A percentile compares a stretch with the other conserved stretches of the same genome.
These are phyloP conservation scores for Petunia secreta DNA, from an alignment of 257 asterid genomes.

Conservation along the genomic window DNA sequence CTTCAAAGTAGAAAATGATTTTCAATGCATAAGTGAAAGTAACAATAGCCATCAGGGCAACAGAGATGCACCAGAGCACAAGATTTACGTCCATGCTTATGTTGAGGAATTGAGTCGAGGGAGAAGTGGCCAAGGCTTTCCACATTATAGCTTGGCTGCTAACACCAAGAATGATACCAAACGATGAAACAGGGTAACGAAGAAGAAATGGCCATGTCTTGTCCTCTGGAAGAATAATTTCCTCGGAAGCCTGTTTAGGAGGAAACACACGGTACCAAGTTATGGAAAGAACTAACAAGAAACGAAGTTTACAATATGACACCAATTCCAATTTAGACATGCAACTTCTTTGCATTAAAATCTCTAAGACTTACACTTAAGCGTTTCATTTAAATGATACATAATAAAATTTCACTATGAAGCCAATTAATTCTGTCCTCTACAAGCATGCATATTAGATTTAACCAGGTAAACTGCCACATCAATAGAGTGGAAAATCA, in stretches of 20 bases:
- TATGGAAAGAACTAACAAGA: background rate
- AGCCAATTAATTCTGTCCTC: background rate
- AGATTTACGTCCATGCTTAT: constrained; percentile 56
- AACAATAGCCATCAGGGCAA: constrained; percentile 48
- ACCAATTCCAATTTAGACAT: background rate
- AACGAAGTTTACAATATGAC: background rate
- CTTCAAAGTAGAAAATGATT: constrained; percentile 79
- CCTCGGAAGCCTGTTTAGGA: constrained; percentile 61
- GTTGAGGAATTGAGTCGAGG: constrained; percentile 63
- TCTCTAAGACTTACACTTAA: background rate
- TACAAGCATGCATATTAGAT: background rate
- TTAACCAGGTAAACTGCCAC: background rate
- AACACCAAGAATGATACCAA: constrained; percentile 87
- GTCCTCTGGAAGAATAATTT: constrained; percentile 74
- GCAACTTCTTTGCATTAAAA: background rate
- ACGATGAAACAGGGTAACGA: constrained; percentile 73
- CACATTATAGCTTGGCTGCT: constrained; percentile 98
- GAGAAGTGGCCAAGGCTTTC: constrained; percentile 67
- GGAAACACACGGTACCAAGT: background rate
- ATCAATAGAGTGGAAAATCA: constrained; percentile 18
- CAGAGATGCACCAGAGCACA: constrained; percentile 63
- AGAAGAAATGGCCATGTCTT: constrained; percentile 88
- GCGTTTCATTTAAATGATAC: background rate
- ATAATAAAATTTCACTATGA: background rate
- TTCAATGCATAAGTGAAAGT: constrained; percentile 56